Evolutionary conservation across 2,329 filamentous ascomycete genomes (phyloP).

Genomic region (Xylogone sp.): DNA sequence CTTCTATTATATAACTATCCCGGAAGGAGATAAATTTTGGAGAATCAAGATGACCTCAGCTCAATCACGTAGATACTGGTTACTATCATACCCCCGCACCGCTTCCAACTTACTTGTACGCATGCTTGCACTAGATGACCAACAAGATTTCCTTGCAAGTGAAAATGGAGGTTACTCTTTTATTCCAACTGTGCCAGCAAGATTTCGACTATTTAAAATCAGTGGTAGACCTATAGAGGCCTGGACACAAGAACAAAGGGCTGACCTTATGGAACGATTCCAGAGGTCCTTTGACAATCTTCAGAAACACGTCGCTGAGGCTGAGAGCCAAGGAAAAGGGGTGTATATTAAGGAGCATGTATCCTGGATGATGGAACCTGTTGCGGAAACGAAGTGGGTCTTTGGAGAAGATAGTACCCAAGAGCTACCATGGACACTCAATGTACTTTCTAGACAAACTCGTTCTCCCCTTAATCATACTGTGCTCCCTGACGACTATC

Average conservation of each 20-base stretch:
- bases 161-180: slow-evolving; percentile 26
- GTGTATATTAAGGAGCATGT: slow-evolving; percentile 34
- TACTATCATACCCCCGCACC: slow-evolving; percentile 15
- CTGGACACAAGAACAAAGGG: slow-evolving; percentile 25
- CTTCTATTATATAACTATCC: too few relatives aligned
- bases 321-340: slow-evolving; percentile 21
- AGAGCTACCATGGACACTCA: not conserved
- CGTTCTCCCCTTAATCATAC: slow-evolving; percentile 20
- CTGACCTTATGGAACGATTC: slow-evolving; percentile 16
- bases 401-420: slow-evolving; percentile 3
- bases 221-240: slow-evolving; percentile 15
- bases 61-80: not conserved
- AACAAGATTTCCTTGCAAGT: slow-evolving; percentile 12
- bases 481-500: slow-evolving; percentile 31
- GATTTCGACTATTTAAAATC: not conserved
- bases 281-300: slow-evolving; percentile 25
- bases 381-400: slow-evolving; percentile 10
- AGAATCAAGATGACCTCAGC: not conserved
- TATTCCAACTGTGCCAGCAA: slow-evolving; percentile 10
- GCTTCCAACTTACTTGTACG: slow-evolving; percentile 29
- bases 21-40: too few relatives aligned
- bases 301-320: slow-evolving; percentile 18
- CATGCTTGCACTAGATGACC: slow-evolving; percentile 25
- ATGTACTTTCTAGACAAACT: not conserved
- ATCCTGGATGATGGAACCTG: slow-evolving; percentile 24